Percentiles rank a stretch among this genome's conserved stretches.
Conservation (phyloP, 129 eudicot species). For the Ambrosia trifida region DNA sequence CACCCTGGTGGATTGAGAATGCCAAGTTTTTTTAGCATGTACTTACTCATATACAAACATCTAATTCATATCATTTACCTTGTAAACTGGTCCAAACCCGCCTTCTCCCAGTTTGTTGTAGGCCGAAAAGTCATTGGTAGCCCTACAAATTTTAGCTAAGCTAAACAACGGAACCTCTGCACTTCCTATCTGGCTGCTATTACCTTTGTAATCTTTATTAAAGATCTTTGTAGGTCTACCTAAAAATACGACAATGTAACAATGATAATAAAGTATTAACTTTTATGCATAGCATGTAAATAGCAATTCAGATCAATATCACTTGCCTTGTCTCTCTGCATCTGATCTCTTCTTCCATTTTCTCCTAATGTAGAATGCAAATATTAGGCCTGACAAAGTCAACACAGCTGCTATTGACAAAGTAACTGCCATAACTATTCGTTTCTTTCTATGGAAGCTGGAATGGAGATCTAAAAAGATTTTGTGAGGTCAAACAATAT, state of each 20-base stretch:
- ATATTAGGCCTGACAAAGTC: conserved; percentile 28
- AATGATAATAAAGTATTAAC: too few species aligned
- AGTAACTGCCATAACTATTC: conserved; percentile 13
- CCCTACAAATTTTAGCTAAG: conserved; percentile 14
- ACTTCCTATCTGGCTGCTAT: neutral
- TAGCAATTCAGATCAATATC: too few species aligned
- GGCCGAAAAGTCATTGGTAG: conserved; percentile 28
- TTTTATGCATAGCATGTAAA: too few species aligned
- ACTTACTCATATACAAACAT: neutral
- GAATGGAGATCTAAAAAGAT: neutral
- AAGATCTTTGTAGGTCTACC: too few species aligned
- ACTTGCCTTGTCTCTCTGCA: neutral
- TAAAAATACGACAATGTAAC: too few species aligned
- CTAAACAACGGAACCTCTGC: conserved; percentile 24
- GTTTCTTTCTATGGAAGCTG: conserved; percentile 24
- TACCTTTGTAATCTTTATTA: too few species aligned
- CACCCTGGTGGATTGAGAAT: conserved; percentile 43
- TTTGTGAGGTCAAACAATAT: neutral
- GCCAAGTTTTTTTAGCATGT: neutral
- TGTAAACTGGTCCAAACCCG: conserved; percentile 34
- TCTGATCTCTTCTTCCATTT: conserved; percentile 23
- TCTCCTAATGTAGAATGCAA: conserved; percentile 17
- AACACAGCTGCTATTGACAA: conserved; percentile 19
- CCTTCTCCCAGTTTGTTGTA: conserved; percentile 42
- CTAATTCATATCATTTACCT: conserved; percentile 2